Conservation (phyloP, 208 protist species). For the Trypanosoma conorhini region DNA sequence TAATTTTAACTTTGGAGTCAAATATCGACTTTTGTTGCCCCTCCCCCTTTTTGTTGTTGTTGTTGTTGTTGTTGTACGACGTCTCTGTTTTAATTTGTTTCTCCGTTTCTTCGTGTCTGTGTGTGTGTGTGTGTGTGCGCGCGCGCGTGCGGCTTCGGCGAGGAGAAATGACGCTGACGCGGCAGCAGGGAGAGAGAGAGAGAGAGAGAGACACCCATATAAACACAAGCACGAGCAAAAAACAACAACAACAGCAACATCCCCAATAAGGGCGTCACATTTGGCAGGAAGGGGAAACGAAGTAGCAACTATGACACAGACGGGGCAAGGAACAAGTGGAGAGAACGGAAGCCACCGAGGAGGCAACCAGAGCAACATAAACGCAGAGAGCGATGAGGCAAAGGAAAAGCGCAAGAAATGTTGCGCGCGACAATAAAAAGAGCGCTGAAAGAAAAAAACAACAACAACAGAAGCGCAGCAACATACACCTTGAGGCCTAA, state of each 20-base stretch:
- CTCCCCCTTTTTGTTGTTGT: neutral
- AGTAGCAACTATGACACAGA: neutral
- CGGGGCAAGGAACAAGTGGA: neutral
- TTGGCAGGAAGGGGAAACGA: neutral
- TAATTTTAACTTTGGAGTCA: neutral
- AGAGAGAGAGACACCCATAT: no score
- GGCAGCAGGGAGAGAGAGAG: no score
- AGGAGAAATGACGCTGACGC: no score
- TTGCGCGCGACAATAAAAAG: neutral
- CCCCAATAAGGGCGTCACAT: no score
- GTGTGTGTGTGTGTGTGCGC: no score
- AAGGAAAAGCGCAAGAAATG: neutral
- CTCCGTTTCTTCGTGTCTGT: no score
- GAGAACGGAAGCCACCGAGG: neutral
- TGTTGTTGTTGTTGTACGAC: neutral
- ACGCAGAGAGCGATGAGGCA: neutral
- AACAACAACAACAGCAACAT: neutral
- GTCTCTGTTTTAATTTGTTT: neutral
- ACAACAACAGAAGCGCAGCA: neutral
- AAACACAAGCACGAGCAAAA: no score
- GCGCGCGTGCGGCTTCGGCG: no score
- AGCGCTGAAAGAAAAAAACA: conserved; percentile 15
- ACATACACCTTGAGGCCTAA: neutral
- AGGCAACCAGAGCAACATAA: neutral
- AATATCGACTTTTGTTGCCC: neutral